Evolutionary conservation across 805 yeast species (phyloP).

Genomic region (Jamesozyma jinghongensis): DNA sequence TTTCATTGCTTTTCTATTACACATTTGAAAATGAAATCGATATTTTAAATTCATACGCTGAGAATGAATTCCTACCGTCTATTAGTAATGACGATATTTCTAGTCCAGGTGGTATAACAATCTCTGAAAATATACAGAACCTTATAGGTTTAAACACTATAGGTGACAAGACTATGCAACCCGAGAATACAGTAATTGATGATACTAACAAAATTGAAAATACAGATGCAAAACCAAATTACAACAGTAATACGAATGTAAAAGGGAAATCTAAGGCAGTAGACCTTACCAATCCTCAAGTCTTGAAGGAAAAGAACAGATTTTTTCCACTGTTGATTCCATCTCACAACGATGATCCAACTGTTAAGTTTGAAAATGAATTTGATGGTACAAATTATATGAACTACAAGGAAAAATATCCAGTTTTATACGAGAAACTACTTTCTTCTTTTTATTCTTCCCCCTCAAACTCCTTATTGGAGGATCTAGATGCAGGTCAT

Average conservation of each 20-base stretch:
- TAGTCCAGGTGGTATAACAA: not conserved
- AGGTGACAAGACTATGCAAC: not conserved
- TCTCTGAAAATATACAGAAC: not conserved
- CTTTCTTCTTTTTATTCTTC: constrained; percentile 13
- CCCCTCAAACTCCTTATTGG: not conserved
- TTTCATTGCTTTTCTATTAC: constrained; percentile 27
- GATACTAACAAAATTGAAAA: not conserved
- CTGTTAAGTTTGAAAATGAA: constrained; percentile 10
- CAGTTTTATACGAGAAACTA: constrained; percentile 20
- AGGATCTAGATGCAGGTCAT: too few relatives aligned
- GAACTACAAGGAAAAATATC: constrained; percentile 20
- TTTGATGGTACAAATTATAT: constrained; percentile 5
- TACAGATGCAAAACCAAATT: not conserved
- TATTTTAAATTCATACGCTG: constrained; percentile 29
- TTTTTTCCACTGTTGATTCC: constrained; percentile 32
- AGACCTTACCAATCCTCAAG: constrained; percentile 17
- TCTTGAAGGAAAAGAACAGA: constrained; percentile 29
- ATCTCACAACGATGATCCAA: constrained; percentile 15
- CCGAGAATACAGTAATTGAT: not conserved
- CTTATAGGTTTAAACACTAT: not conserved
- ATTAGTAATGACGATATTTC: constrained; percentile 10
- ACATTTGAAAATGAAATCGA: constrained; percentile 31
- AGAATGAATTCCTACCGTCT: constrained; percentile 28
- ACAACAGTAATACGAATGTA: not conserved
- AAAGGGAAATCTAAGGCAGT: not conserved